Conservation (phyloP, 768 basidiomycete species). For the Rhodocollybia butyracea region DNA sequence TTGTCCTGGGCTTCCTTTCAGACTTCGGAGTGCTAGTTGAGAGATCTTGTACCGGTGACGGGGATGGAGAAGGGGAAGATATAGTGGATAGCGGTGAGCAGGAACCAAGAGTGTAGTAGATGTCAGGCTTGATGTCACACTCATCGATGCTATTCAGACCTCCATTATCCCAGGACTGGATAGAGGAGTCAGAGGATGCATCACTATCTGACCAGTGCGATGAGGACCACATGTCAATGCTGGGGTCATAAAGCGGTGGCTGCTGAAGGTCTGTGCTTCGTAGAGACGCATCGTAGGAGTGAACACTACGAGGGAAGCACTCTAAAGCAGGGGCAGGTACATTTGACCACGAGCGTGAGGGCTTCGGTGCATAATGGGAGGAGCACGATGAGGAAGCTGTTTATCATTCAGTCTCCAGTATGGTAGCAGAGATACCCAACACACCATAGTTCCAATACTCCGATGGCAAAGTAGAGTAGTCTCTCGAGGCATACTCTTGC, state of each 20-base stretch:
- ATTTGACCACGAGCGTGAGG: not conserved
- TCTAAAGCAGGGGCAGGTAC: not conserved
- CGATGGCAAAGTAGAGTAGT: not conserved
- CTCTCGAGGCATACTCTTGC: not conserved
- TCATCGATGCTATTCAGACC: not conserved
- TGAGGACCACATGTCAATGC: not conserved
- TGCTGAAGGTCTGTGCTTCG: not conserved
- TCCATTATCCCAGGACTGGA: not conserved
- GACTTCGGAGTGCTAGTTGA: not conserved
- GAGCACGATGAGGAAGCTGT: not conserved
- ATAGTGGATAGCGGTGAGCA: conserved; percentile 5
- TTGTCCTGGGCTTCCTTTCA: not conserved
- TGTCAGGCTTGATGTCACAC: conserved; percentile 1
- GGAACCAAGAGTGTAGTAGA: not conserved
- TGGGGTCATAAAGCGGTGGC: not conserved
- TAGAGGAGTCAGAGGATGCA: not conserved
- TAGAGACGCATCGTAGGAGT: not conserved
- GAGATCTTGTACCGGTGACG: not conserved
- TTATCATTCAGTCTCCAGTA: not conserved
- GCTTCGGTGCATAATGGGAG: not conserved
- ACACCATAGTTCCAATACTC: not conserved
- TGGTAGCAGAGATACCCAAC: not conserved
- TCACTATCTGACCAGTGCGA: not conserved
- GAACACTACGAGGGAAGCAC: not conserved
- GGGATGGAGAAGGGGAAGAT: conserved; percentile 9